Conservation (phyloP, 2,329 filamentous ascomycete species). For the Verticillium nonalfalfae region DNA sequence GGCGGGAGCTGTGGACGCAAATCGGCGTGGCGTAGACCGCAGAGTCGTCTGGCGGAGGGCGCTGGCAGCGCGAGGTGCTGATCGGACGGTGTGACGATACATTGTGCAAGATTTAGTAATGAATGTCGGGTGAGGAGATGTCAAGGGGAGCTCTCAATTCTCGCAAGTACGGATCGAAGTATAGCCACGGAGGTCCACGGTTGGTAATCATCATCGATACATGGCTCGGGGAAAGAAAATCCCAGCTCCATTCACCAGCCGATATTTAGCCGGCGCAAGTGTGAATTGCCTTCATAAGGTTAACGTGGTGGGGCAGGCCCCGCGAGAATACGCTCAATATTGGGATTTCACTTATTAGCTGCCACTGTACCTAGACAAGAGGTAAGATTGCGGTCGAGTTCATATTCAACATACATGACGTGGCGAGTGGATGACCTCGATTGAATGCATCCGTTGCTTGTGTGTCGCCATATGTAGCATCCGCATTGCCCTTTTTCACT, state of each 20-base stretch:
- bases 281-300: neutral
- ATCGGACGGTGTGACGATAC: constrained; percentile 46
- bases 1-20: constrained; percentile 49
- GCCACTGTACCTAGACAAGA: neutral
- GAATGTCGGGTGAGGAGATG: neutral
- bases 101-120: constrained; percentile 16
- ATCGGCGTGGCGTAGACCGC: constrained; percentile 34
- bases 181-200: neutral
- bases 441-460: no score
- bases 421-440: no score
- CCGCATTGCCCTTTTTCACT: neutral
- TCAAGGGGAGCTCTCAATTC: constrained; percentile 7
- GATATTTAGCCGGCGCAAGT: constrained; percentile 11
- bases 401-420: neutral
- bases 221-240: constrained; percentile 9
- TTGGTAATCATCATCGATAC: constrained; percentile 10
- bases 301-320: neutral
- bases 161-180: neutral
- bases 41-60: constrained; percentile 31
- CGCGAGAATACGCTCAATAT: neutral
- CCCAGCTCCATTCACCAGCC: constrained; percentile 1
- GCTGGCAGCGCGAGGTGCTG: constrained; percentile 37
- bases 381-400: neutral
- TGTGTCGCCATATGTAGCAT: neutral
- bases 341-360: neutral